Evolutionary conservation across 2,329 filamentous ascomycete species (phyloP).

Genomic region (Trichoderma koningii): DNA sequence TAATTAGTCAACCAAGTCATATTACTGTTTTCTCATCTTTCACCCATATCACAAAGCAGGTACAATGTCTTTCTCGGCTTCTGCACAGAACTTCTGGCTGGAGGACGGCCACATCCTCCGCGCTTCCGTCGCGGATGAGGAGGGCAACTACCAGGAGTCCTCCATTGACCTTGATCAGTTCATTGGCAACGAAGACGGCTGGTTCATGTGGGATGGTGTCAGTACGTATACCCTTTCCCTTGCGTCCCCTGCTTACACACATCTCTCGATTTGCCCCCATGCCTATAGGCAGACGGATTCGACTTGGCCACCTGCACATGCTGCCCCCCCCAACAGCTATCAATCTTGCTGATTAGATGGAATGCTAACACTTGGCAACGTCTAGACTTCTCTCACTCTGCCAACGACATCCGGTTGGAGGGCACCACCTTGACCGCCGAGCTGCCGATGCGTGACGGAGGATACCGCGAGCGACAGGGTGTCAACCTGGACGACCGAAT

Average conservation of each 20-base stretch:
- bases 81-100: slow-evolving; percentile 21
- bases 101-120: slow-evolving; percentile 28
- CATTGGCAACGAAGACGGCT: slow-evolving; percentile 30
- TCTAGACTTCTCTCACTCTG: slow-evolving; percentile 15
- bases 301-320: neutral
- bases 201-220: slow-evolving; percentile 29
- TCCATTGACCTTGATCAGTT: slow-evolving; percentile 25
- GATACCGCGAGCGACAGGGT: slow-evolving; percentile 24
- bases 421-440: slow-evolving; percentile 16
- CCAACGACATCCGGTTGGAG: neutral
- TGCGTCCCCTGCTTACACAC: neutral
- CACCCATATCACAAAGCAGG: neutral
- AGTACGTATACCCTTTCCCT: slow-evolving; percentile 20
- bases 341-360: too few relatives aligned
- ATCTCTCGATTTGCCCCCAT: neutral
- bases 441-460: slow-evolving; percentile 14
- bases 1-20: neutral
- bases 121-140: slow-evolving; percentile 7
- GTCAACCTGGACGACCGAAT: slow-evolving; percentile 28
- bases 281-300: too few relatives aligned
- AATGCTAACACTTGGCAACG: too few relatives aligned
- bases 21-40: neutral
- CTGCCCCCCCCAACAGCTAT: too few relatives aligned
- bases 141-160: slow-evolving; percentile 12
- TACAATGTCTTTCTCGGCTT: slow-evolving; percentile 26